Evolutionary conservation across 257 asterid genomes (phyloP).

Genomic region (Gardenia jasminoides): DNA sequence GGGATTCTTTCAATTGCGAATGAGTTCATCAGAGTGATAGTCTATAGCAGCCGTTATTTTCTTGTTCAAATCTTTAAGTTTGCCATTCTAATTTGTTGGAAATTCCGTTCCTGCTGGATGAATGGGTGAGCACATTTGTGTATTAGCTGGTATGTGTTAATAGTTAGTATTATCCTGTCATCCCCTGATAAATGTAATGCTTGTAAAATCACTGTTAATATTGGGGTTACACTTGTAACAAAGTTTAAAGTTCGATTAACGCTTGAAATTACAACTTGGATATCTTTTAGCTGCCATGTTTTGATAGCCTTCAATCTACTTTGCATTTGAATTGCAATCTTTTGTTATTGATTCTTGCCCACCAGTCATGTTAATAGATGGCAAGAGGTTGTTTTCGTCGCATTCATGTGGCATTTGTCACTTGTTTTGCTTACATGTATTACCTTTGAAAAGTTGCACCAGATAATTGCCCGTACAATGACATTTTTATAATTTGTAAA

Average conservation of each 20-base stretch:
- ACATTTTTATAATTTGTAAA: too few relatives aligned
- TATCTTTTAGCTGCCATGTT: background rate
- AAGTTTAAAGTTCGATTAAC: background rate
- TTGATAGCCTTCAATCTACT: background rate
- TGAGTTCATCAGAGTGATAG: background rate
- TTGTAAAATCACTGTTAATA: background rate
- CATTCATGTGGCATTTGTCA: too few relatives aligned
- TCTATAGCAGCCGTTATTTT: constrained; percentile 1
- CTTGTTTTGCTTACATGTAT: too few relatives aligned
- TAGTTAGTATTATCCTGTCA: too few relatives aligned
- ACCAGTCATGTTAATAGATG: too few relatives aligned
- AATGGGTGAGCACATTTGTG: background rate
- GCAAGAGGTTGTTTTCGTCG: too few relatives aligned
- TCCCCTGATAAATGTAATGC: background rate
- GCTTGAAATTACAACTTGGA: background rate
- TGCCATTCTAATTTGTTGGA: background rate
- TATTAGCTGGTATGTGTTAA: background rate
- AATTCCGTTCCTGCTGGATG: background rate
- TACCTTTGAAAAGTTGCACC: too few relatives aligned
- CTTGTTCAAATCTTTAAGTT: background rate
- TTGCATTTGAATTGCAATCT: background rate
- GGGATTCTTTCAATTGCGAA: background rate
- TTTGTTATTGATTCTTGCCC: too few relatives aligned
- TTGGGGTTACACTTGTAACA: background rate
- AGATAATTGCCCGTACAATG: too few relatives aligned